Percentiles rank a stretch among this genome's conserved stretches.
Evolutionary conservation across 2,329 filamentous ascomycete species (phyloP).

Genomic region (Tolypocladium guangdongense): DNA sequence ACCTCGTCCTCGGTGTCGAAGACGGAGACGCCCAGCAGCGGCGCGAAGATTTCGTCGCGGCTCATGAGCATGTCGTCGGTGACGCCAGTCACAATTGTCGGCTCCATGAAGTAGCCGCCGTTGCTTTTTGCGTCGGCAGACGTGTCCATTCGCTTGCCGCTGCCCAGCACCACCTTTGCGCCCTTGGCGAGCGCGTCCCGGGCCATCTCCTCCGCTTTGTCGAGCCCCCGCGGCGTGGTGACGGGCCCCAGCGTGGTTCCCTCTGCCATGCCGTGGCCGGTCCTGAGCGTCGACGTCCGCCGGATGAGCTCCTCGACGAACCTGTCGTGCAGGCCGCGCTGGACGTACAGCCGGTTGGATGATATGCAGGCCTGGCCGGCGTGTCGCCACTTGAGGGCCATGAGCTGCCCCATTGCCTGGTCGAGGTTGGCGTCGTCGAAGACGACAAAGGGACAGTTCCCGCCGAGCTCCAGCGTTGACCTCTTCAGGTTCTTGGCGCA

Average conservation of each 20-base stretch:
- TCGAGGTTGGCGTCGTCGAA: constrained; percentile 60
- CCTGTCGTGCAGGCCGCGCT: constrained; percentile 47
- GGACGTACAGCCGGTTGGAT: constrained; percentile 50
- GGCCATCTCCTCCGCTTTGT: constrained; percentile 36
- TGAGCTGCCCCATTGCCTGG: constrained; percentile 52
- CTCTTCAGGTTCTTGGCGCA: constrained; percentile 57
- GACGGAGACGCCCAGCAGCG: constrained; percentile 55
- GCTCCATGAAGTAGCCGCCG: constrained; percentile 56
- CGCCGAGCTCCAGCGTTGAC: constrained; percentile 57
- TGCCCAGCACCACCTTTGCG: constrained; percentile 45
- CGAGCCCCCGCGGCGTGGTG: constrained; percentile 20
- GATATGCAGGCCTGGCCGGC: constrained; percentile 65
- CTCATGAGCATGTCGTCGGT: constrained; percentile 55
- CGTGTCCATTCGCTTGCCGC: constrained; percentile 34
- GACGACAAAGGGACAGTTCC: constrained; percentile 57
- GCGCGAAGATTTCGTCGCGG: constrained; percentile 62
- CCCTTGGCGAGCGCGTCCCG: constrained; percentile 49
- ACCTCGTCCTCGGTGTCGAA: constrained; percentile 64
- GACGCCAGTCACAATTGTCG: constrained; percentile 58
- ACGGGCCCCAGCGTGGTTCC: constrained; percentile 24
- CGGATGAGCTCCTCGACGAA: constrained; percentile 46
- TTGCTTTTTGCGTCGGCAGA: constrained; percentile 8
- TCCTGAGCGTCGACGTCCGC: constrained; percentile 39
- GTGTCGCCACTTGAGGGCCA: constrained; percentile 55
- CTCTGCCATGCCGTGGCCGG: constrained; percentile 47